These are phyloP conservation scores for Starmerella lactis-condensi DNA, from an alignment of 805 yeast species.

Conservation along the genomic window DNA sequence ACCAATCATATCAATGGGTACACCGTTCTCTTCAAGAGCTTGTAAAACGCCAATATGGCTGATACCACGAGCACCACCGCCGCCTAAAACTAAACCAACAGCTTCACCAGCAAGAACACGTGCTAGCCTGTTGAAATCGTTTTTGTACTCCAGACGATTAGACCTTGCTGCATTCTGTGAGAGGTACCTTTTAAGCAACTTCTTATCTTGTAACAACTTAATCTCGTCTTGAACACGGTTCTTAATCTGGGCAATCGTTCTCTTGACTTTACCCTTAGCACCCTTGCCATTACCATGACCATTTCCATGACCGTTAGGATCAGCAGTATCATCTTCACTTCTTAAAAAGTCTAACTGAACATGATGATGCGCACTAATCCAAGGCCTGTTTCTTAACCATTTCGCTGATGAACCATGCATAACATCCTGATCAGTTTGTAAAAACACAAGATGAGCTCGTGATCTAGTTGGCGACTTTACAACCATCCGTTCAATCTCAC, in stretches of 20 bases:
- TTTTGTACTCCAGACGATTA: conserved; percentile 36
- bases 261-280: conserved; percentile 7
- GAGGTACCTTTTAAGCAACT: conserved; percentile 17
- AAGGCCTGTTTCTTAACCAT: conserved; percentile 70
- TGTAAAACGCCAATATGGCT: conserved; percentile 82
- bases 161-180: conserved; percentile 23
- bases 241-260: conserved; percentile 14
- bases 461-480: conserved; percentile 66
- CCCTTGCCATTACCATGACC: neutral
- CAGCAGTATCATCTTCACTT: conserved; percentile 15
- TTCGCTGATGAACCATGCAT: conserved; percentile 65
- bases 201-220: conserved; percentile 12
- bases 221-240: conserved; percentile 16
- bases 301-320: conserved; percentile 14
- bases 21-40: conserved; percentile 78
- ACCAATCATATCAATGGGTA: conserved; percentile 84
- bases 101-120: conserved; percentile 82
- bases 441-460: conserved; percentile 62
- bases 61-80: conserved; percentile 94
- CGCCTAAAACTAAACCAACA: conserved; percentile 84
- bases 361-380: conserved; percentile 92
- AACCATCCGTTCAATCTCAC: conserved; percentile 68
- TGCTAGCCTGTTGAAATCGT: conserved; percentile 78
- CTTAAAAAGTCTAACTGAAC: conserved; percentile 39
- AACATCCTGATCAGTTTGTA: conserved; percentile 70